Base-by-base conservation (phyloP, 2,329 filamentous ascomycete species). In the Podosphaera fusca region DNA sequence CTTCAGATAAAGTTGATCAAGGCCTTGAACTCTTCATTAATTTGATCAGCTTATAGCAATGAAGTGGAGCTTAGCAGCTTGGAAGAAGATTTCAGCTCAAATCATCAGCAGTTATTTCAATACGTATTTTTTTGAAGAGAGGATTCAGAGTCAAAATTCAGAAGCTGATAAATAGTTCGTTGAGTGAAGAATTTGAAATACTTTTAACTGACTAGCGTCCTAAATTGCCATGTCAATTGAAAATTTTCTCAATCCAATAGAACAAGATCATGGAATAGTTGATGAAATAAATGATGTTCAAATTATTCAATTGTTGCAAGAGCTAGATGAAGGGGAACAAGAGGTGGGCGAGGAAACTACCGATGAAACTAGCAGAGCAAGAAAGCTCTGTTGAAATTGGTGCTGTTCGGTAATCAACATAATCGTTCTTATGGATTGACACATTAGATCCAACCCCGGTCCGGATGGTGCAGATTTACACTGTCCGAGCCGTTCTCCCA, bases 131-230 rank as follows among this genome's bases (percentile, higher is more conserved):
- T 42, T 42, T 42, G 38, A 42, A 42, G 38, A 42, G 38, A 42
- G 10, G 3, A 42, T 7, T 12, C 38, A 6, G 38, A 3, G 10
- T 14, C 84, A 82, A 4, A 49, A 9, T 9, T 49, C 30, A 33
- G 46, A 49, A 49, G 30, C 21, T 47, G 71, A 78, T 77, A 69
- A 75, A 74, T 71, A 67, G 68, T 60, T n/a, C 12, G n/a, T 47
- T 47, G 45, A 47, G 21, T 8, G 4, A 29, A 29, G 14, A 29
- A 5, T 47, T 47, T 14, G 6, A 47, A 21, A 49, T 9, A n/a
- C 46, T 29, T 4, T 49, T 49, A 49, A 49, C 3, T 8, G 30
- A 9, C n/a, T 33, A 30, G 21, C 21, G 21, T 21, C 21, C 21
- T 21, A 21, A 21, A 21, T 21, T 21, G 21, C 21, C 21, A 21